Evolutionary conservation across 2,329 filamentous ascomycete genomes (phyloP).

Genomic region (Fusarium oligoseptatum): DNA sequence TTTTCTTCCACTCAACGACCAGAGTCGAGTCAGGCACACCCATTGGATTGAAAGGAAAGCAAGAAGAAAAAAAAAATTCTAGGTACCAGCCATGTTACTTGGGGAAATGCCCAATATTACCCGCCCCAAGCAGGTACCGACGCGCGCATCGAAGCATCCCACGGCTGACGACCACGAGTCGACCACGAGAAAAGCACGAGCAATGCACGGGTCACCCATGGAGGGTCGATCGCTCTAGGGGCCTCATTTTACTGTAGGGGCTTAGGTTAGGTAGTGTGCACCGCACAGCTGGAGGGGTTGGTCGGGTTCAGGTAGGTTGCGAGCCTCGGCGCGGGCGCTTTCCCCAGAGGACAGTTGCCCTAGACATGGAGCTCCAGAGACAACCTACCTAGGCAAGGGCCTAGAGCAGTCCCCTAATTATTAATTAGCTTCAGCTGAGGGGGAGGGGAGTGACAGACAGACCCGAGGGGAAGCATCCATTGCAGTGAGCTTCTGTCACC

Average conservation of each 20-base stretch:
- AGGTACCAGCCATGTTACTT: conserved; percentile 7
- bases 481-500: background rate
- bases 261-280: background rate
- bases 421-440: conserved; percentile 12
- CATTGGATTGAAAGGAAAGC: background rate
- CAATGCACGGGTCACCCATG: conserved; percentile 27
- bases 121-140: conserved; percentile 20
- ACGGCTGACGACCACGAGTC: conserved; percentile 17
- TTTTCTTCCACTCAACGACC: conserved; percentile 13
- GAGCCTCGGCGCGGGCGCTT: conserved; percentile 2
- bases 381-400: background rate
- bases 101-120: conserved; percentile 16
- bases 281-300: background rate
- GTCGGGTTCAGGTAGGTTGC: background rate
- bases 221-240: conserved; percentile 34
- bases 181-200: conserved; percentile 32
- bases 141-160: background rate
- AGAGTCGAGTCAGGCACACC: conserved; percentile 24
- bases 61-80: background rate
- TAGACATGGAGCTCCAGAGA: background rate
- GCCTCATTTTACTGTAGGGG: conserved; percentile 15
- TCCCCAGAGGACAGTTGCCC: conserved; percentile 27
- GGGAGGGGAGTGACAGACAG: background rate
- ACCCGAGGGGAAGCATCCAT: no score
- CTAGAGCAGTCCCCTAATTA: conserved; percentile 16